Evolutionary conservation across 306 rosid species (phyloP).

Genomic region (Dalbergia oliveri): DNA sequence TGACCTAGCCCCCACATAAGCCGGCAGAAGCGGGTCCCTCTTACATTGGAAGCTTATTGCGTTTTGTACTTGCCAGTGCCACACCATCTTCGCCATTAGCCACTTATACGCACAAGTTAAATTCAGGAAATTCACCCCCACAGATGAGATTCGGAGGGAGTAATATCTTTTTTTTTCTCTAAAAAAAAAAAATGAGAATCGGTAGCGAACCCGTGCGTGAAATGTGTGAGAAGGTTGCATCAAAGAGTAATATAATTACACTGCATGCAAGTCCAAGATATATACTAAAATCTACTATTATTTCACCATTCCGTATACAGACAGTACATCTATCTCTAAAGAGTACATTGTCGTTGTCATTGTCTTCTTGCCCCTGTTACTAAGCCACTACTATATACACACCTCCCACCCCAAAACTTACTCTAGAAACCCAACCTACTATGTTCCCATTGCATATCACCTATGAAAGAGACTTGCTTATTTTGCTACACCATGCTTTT

Average conservation of each 20-base stretch:
- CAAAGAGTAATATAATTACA: neutral
- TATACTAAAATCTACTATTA: constrained; percentile 41
- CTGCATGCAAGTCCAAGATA: too few relatives aligned
- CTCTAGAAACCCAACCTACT: constrained; percentile 50
- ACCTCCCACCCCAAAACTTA: constrained; percentile 69
- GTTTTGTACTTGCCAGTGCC: too few relatives aligned
- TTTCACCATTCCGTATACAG: constrained; percentile 55
- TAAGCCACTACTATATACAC: constrained; percentile 58
- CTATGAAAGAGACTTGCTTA: constrained; percentile 26
- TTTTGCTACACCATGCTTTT: constrained; percentile 36
- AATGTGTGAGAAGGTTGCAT: too few relatives aligned
- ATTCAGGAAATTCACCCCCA: too few relatives aligned
- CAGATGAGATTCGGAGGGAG: too few relatives aligned
- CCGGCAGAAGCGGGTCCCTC: constrained; percentile 58
- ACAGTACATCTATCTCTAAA: constrained; percentile 53
- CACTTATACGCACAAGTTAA: too few relatives aligned
- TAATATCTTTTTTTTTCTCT: too few relatives aligned
- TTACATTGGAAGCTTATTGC: neutral
- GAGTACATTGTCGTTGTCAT: constrained; percentile 53
- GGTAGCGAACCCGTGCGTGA: too few relatives aligned
- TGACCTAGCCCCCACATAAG: constrained; percentile 39
- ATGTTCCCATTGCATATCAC: constrained; percentile 8
- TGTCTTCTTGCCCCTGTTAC: constrained; percentile 18
- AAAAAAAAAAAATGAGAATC: too few relatives aligned
- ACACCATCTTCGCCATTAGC: too few relatives aligned